These are phyloP conservation scores for Tylopilus felleus DNA, from an alignment of 768 basidiomycete genomes.

Conservation along the genomic window DNA sequence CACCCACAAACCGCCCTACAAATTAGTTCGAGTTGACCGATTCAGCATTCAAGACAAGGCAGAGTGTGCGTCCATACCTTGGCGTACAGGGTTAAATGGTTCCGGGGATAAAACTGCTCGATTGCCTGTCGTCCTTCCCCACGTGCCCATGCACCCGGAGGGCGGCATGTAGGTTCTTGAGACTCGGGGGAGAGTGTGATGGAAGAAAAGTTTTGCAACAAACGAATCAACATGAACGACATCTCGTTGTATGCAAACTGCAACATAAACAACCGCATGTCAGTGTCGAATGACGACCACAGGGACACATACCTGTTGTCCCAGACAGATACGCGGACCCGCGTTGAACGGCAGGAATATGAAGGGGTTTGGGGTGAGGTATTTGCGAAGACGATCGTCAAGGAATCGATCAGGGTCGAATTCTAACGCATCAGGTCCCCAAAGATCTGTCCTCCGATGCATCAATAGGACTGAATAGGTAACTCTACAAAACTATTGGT, in stretches of 20 bases:
- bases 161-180: slow-evolving; percentile 23
- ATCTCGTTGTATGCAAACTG: slow-evolving; percentile 38
- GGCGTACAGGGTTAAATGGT: slow-evolving; percentile 34
- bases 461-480: slow-evolving; percentile 29
- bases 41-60: background rate
- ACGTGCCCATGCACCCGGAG: slow-evolving; percentile 28
- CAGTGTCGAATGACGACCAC: background rate
- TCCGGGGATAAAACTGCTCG: slow-evolving; percentile 26
- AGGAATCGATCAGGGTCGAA: slow-evolving; percentile 44
- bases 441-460: slow-evolving; percentile 37
- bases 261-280: background rate
- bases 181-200: slow-evolving; percentile 25
- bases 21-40: background rate
- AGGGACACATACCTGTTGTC: slow-evolving; percentile 32
- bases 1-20: slow-evolving; percentile 47
- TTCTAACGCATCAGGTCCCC: slow-evolving; percentile 36
- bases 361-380: slow-evolving; percentile 38
- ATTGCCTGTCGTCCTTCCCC: slow-evolving; percentile 24
- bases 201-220: slow-evolving; percentile 28
- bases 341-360: slow-evolving; percentile 26
- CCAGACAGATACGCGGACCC: slow-evolving; percentile 31
- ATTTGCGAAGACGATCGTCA: slow-evolving; percentile 33
- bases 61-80: slow-evolving; percentile 30
- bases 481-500: slow-evolving; percentile 14
- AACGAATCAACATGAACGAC: slow-evolving; percentile 32